phyloP scores from a whole-genome alignment of 2,329 filamentous ascomycete species.

The Beauveria australis region DNA sequence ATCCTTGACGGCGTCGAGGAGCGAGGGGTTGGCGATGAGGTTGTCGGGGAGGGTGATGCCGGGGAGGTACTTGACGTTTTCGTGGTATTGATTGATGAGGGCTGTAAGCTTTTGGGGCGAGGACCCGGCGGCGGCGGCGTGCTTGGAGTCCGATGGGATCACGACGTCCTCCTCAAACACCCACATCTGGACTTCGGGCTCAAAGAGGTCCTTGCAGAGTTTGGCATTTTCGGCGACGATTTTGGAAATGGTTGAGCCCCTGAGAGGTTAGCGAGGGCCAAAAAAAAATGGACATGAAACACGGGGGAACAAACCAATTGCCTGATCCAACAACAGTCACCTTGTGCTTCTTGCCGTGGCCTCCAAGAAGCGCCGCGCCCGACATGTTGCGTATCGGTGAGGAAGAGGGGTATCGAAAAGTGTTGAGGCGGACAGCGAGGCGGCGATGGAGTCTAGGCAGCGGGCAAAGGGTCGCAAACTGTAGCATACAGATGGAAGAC shows the following conservation, averaged over 20 bases:
- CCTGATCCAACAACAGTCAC: conserved; percentile 91
- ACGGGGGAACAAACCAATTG: conserved; percentile 64
- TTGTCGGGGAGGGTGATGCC: conserved; percentile 75
- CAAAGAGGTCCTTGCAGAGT: conserved; percentile 70
- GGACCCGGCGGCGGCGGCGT: conserved; percentile 53
- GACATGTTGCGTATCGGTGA: conserved; percentile 24
- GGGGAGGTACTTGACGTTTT: conserved; percentile 98
- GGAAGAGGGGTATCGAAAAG: not conserved
- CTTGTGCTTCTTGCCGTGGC: conserved; percentile 70
- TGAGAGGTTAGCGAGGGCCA: conserved; percentile 24
- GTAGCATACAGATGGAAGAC: not conserved
- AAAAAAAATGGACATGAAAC: not conserved
- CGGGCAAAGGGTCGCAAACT: not conserved
- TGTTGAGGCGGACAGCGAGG: conserved; percentile 5
- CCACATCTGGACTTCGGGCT: conserved; percentile 95
- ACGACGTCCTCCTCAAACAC: conserved; percentile 89
- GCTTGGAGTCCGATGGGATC: conserved; percentile 60
- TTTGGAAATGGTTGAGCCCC: conserved; percentile 96
- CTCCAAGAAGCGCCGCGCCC: conserved; percentile 28
- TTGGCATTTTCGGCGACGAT: conserved; percentile 89
- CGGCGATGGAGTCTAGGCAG: not conserved
- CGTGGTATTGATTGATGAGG: conserved; percentile 85
- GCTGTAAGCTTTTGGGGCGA: conserved; percentile 78
- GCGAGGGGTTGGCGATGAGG: conserved; percentile 72
- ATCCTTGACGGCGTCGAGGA: conserved; percentile 70